Evolutionary conservation across 305 asterid genomes (phyloP), one percentile per base, ranked within the genome.

Genomic region (Petunia hybrid): DNA sequence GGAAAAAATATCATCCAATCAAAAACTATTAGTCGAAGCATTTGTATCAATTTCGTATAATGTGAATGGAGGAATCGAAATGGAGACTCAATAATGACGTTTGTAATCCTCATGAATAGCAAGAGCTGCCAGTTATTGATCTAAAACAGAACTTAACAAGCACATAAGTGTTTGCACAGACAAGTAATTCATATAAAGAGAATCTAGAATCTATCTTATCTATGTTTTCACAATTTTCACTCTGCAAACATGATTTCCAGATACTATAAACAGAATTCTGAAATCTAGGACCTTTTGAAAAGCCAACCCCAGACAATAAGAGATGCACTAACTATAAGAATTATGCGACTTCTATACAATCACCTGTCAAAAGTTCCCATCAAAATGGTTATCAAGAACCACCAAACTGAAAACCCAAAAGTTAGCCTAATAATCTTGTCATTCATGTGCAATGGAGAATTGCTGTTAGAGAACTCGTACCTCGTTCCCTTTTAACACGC

Each of bases 341-440:
- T 46, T 46, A 71, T 35, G 78, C 8, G 78, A 35, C 63, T 48
- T 1, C 77, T 48, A 35, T 12, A 16, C 12, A 71, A 35, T 48
- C 62, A 73, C 2, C n/a, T 13, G 36, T 73, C 62, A 73, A 73
- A 35, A 73, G 40, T 68, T 42, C 53, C 55, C 74, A 67, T 41
- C 74, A 41, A 41, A 70, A 10, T 68, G 13, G 76, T 22, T 68
- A 43, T 43, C 43, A 45, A 41, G 59, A 69, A 45, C 76, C 57
- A 70, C 59, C 77, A 45, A 70, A 70, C 22, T 22, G 5, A 41
- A 0, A 73, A 73, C 35, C 4, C 62, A 48, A 13, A 22, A 5
- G 78, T 71, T 71, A 48, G 78, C 77, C 43, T 71, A 71, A 71
- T 46, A 31, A 48, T 46, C 42, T 71, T 60, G 45, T 71, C 16